Percentiles rank a stretch among this genome's conserved stretches.
Evolutionary conservation across 352 stramenopile species (phyloP).

Genomic region (Globisporangium solare): DNA sequence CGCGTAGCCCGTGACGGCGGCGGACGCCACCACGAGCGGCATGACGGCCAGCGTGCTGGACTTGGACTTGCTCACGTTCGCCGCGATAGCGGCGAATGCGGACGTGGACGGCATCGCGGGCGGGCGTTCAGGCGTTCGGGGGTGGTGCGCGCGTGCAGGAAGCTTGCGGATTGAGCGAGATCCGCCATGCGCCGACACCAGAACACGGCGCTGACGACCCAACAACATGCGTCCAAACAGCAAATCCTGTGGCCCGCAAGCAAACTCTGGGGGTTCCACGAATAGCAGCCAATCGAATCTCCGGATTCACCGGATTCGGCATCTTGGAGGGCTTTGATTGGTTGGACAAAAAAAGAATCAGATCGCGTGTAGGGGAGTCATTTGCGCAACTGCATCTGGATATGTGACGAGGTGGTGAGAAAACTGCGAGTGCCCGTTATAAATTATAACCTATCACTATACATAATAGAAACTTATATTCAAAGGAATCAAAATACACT

Average conservation of each 20-base stretch:
- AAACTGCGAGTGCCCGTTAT: too few species aligned
- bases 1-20: constrained; percentile 57
- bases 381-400: too few species aligned
- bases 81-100: constrained; percentile 29
- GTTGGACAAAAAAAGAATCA: background rate
- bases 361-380: background rate
- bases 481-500: too few species aligned
- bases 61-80: constrained; percentile 36
- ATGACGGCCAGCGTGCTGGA: constrained; percentile 38
- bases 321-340: background rate
- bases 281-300: background rate
- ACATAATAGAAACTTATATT: too few species aligned
- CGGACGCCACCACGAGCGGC: constrained; percentile 61
- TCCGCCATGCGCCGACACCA: background rate
- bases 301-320: background rate
- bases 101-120: constrained; percentile 11
- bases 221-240: too few species aligned
- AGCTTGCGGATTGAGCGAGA: background rate
- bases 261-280: background rate
- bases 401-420: too few species aligned
- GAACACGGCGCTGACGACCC: background rate
- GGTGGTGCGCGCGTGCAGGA: background rate
- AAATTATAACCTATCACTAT: too few species aligned
- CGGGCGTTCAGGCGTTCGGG: background rate
- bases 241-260: background rate